Evolutionary conservation across 306 rosid species (phyloP).

Genomic region (Gillenia trifoliata): DNA sequence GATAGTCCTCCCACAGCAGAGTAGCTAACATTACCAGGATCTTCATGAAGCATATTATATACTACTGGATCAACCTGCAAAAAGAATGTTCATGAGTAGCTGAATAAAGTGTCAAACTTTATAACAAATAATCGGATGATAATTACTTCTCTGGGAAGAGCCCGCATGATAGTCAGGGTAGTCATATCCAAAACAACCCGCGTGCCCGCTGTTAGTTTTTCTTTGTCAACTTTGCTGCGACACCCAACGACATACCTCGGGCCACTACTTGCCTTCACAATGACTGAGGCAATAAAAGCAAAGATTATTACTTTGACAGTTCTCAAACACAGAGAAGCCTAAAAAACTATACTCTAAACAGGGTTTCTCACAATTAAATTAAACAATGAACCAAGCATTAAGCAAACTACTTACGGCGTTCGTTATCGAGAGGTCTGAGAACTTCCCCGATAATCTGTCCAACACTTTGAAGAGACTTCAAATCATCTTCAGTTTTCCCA

Average conservation of each 20-base stretch:
- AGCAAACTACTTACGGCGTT: constrained; percentile 49
- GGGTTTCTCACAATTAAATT: not conserved
- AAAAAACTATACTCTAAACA: not conserved
- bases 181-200: constrained; percentile 96
- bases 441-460: constrained; percentile 97
- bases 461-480: constrained; percentile 95
- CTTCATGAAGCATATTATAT: constrained; percentile 95
- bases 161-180: constrained; percentile 85
- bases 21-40: constrained; percentile 96
- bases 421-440: constrained; percentile 93
- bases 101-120: not conserved
- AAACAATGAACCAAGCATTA: not conserved
- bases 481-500: constrained; percentile 94
- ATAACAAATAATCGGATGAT: not conserved
- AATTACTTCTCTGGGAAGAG: constrained; percentile 95
- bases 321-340: not conserved
- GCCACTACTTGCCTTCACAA: constrained; percentile 94
- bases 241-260: constrained; percentile 95
- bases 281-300: constrained; percentile 52
- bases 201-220: constrained; percentile 81
- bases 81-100: constrained; percentile 1
- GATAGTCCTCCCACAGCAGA: constrained; percentile 98
- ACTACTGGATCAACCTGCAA: constrained; percentile 91
- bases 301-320: not conserved
- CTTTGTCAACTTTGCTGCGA: constrained; percentile 90